Conservation (phyloP, 345 rosid species). For the Gynandropsis gynandra region DNA sequence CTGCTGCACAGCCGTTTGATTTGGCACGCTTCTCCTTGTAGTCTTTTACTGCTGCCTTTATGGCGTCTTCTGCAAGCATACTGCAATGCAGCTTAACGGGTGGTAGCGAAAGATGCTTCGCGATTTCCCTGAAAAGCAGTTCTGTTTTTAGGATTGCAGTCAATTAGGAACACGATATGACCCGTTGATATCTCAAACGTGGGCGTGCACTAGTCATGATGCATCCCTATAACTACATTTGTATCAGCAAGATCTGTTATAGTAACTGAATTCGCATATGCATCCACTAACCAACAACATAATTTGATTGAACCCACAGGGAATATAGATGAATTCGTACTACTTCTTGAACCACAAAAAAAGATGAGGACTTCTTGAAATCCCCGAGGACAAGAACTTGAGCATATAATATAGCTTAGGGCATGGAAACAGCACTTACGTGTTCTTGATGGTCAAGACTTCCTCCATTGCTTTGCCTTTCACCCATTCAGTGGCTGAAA, state of each 20-base stretch:
- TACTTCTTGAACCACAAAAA: no score
- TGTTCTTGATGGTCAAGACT: slow-evolving; percentile 64
- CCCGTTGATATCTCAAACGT: no score
- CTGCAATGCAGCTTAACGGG: slow-evolving; percentile 94
- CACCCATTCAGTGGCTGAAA: slow-evolving; percentile 76
- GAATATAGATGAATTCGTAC: no score
- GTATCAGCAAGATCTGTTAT: background rate
- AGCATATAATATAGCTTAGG: no score
- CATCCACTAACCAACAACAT: no score
- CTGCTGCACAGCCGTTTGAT: slow-evolving; percentile 21
- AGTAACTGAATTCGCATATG: no score
- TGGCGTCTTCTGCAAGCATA: slow-evolving; percentile 95
- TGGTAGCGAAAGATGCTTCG: slow-evolving; percentile 82
- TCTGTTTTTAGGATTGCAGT: background rate
- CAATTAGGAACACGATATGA: no score
- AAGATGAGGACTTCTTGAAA: no score
- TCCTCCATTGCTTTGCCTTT: slow-evolving; percentile 74
- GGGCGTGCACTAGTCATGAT: background rate
- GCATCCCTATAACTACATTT: no score
- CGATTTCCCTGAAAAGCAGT: slow-evolving; percentile 51
- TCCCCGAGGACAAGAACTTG: no score
- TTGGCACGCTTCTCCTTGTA: slow-evolving; percentile 50
- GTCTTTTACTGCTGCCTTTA: slow-evolving; percentile 77
- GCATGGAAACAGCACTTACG: slow-evolving; percentile 36
- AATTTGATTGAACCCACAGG: no score